Base-by-base conservation (phyloP, 2,329 filamentous ascomycete genomes). In the Curvularia verruculosa region DNA sequence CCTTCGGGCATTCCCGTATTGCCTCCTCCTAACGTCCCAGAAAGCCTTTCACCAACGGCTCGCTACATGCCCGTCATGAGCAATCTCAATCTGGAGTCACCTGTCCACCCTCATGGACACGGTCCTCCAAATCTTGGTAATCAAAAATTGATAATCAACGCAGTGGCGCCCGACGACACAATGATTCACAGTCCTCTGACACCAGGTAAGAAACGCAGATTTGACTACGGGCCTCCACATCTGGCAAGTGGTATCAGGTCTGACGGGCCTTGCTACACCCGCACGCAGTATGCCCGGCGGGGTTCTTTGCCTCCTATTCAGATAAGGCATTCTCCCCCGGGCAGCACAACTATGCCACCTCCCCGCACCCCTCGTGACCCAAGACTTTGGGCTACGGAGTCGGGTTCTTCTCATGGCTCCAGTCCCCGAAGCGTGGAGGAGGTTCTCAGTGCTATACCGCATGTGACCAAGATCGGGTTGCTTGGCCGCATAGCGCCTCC, bases 401-500 rank as follows among this genome's bases (percentile, higher is more conserved):
- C 54, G 3, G 57, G 41, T 2, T 31, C 49, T 3, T 50, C 58
- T 36, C 43, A 49, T 13, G 28, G 40, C 12, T 41, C 50, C 10
- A 65, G 77, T 62, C 59, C 63, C 23, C 82, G 70, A 59, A 84
- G 80, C 47, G 78, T 89, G 21, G 87, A 89, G 66, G 85, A 87
- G 7, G 88, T 89, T 79, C 86, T 93, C 58, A 91, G 90, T 87
- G 86, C 83, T 24, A 89, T 95, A 49, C 84, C 89, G 0, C 89
- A 90, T 67, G 77, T 87, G 43, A 87, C 87, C 63, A 96, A 96
- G 75, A 85, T 96, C 66, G 86, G 87, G 47, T 83, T 94, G 2
- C 81, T 98, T 31, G 83, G 86, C 15, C 87, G 87, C 59, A 91
- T 97, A 63, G 89, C 89, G 44, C 90, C 89, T 23, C 87, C 90